A percentile compares a stretch with the other conserved stretches of the same genome.
Evolutionary conservation across 768 basidiomycete species (phyloP).

Genomic region (Russula abietina): DNA sequence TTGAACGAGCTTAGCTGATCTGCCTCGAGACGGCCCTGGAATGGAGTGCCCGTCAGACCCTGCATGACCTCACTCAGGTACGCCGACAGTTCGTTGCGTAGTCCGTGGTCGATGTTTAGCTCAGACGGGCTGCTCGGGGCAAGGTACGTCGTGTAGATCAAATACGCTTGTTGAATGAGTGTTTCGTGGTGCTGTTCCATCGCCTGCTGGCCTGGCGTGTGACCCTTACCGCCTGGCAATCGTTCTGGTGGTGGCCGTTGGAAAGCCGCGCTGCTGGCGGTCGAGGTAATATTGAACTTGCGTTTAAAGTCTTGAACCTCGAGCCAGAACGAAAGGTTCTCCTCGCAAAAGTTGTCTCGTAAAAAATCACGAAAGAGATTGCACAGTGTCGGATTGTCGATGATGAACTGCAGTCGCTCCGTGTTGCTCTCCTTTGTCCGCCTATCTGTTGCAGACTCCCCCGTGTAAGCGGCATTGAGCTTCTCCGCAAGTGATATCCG

Average conservation of each 20-base stretch:
- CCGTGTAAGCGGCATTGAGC: constrained; percentile 51
- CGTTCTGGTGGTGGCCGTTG: constrained; percentile 48
- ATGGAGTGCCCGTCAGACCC: constrained; percentile 64
- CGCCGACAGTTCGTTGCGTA: constrained; percentile 89
- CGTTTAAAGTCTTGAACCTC: constrained; percentile 97
- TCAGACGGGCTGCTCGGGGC: constrained; percentile 94
- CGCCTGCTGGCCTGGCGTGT: constrained; percentile 70
- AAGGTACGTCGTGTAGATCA: constrained; percentile 91
- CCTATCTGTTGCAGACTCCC: constrained; percentile 43
- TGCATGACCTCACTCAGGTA: constrained; percentile 90
- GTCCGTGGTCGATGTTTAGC: constrained; percentile 95
- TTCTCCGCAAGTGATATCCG: constrained; percentile 74
- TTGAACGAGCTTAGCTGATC: constrained; percentile 81
- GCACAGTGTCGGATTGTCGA: constrained; percentile 86
- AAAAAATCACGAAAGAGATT: constrained; percentile 92
- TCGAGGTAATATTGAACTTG: constrained; percentile 93
- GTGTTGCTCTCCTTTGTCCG: constrained; percentile 81
- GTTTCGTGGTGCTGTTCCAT: constrained; percentile 98
- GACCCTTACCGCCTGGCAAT: constrained; percentile 33
- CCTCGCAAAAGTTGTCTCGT: constrained; percentile 92
- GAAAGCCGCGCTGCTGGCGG: constrained; percentile 34
- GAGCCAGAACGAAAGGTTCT: constrained; percentile 95
- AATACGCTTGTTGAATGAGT: constrained; percentile 88
- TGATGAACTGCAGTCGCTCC: constrained; percentile 82
- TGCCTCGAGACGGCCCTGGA: constrained; percentile 75